Percentiles rank a stretch among this genome's conserved stretches.
These are phyloP conservation scores for Cercospora janseana DNA, from an alignment of 2,329 filamentous ascomycete genomes.

Conservation along the genomic window DNA sequence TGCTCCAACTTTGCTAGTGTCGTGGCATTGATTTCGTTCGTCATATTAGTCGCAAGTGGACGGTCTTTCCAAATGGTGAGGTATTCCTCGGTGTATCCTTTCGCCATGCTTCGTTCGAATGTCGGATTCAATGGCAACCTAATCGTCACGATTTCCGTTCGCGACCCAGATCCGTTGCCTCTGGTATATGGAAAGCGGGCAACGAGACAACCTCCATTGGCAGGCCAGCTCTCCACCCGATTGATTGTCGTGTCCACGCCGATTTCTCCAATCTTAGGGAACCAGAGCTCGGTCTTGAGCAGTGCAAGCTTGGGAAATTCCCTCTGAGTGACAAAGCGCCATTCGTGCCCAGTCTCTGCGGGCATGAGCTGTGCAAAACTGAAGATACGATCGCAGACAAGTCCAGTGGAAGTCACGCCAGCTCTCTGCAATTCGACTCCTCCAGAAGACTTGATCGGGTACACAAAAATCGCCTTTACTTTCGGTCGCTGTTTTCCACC, in stretches of 20 bases:
- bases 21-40: conserved; percentile 49
- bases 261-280: conserved; percentile 53
- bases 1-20: conserved; percentile 61
- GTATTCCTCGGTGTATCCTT: conserved; percentile 59
- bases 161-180: conserved; percentile 28
- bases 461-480: conserved; percentile 44
- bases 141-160: conserved; percentile 57
- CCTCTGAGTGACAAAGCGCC: conserved; percentile 70
- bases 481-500: conserved; percentile 19
- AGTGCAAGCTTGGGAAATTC: conserved; percentile 69
- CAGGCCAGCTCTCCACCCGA: conserved; percentile 48
- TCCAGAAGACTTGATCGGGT: conserved; percentile 51
- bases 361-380: conserved; percentile 65
- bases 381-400: conserved; percentile 46
- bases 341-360: conserved; percentile 47
- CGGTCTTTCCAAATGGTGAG: conserved; percentile 65
- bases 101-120: conserved; percentile 55
- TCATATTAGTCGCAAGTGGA: conserved; percentile 49
- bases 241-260: neutral
- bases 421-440: conserved; percentile 40
- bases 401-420: conserved; percentile 44
- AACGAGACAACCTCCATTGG: conserved; percentile 61
- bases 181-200: conserved; percentile 61
- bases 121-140: conserved; percentile 65
- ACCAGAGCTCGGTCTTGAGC: conserved; percentile 65